A percentile compares a stretch with the other conserved stretches of the same genome.
These are phyloP conservation scores for Candida sonorensis DNA, from an alignment of 805 yeast genomes.

Conservation along the genomic window DNA sequence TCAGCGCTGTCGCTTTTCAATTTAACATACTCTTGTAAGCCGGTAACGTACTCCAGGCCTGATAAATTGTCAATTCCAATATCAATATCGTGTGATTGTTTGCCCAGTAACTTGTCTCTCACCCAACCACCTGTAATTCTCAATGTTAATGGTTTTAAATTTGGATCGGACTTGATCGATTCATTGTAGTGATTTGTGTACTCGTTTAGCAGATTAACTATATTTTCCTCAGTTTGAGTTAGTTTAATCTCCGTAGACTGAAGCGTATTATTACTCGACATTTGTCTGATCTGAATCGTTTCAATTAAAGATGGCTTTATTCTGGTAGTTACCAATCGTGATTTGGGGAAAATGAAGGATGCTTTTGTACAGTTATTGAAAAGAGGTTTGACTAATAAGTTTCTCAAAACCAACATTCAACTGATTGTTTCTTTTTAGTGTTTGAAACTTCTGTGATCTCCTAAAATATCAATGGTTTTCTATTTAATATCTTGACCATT, in stretches of 20 bases:
- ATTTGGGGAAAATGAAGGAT: too few species aligned
- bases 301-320: too few species aligned
- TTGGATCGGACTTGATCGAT: constrained; percentile 1
- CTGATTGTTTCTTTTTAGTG: too few species aligned
- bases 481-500: too few species aligned
- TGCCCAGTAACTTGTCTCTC: constrained; percentile 82
- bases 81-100: constrained; percentile 79
- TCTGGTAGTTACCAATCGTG: too few species aligned
- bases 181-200: constrained; percentile 22
- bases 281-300: too few species aligned
- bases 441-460: too few species aligned
- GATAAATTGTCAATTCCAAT: constrained; percentile 81
- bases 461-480: too few species aligned
- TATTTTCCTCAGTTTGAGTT: constrained; percentile 18
- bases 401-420: too few species aligned
- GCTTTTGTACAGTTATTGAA: too few species aligned
- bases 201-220: constrained; percentile 19
- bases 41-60: constrained; percentile 80
- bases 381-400: too few species aligned
- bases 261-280: too few species aligned
- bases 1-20: constrained; percentile 15
- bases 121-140: constrained; percentile 99
- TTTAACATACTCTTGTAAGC: constrained; percentile 45
- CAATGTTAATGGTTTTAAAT: constrained; percentile 27
- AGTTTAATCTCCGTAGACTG: constrained; percentile 12